Base-by-base conservation (phyloP, 352 stramenopile species). In the Pythium apleroticum region DNA sequence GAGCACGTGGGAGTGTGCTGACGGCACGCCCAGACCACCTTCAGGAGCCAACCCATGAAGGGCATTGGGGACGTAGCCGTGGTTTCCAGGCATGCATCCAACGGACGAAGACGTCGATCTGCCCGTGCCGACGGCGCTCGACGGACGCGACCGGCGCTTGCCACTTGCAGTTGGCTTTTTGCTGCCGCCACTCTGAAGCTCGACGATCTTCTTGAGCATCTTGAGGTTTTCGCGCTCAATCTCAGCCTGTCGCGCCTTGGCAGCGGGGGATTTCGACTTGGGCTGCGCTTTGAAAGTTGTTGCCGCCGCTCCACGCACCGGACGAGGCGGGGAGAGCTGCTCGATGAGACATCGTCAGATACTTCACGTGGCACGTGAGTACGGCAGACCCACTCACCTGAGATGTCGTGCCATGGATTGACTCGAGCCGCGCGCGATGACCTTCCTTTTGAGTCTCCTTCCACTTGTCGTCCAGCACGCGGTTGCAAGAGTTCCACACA, bases 201-300 rank as follows among this genome's bases (percentile, higher is more conserved):
- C 77, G 25, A 90, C 73, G 41, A 88, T 75, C 46, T 77, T 85
- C 63, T 81, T 78, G 60, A 90, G 84, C 22, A 88, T 58, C 28
- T 80, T 61, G 30, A 90, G 69, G 50, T 87, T 87, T 45, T 87
- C 77, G 31, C 70, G 73, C 33, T 84, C 75, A 25, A 87, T 86
- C 58, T 86, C 76, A 6, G 71, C 73, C 52, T 87, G 80, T 1
- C 76, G 74, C 15, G 74, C 60, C 45, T 84, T 89, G 7, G 62
- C 72, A 1, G 76, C 80, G 3, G 72, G 70, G 0, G 80, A 87
- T 49, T 89, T 76, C 0, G 72, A 77, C 33, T 74, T 79, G 15
- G 76, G 53, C 0, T 59, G 52, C 10, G 27, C 72, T 17, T 61
- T 68, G 39, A 68, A 71, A 3, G 33, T 14, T 9, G 17, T 49